Evolutionary conservation across 352 stramenopile genomes (phyloP), one percentile per base, ranked within the genome.

Genomic region (Pythium myriotylum): DNA sequence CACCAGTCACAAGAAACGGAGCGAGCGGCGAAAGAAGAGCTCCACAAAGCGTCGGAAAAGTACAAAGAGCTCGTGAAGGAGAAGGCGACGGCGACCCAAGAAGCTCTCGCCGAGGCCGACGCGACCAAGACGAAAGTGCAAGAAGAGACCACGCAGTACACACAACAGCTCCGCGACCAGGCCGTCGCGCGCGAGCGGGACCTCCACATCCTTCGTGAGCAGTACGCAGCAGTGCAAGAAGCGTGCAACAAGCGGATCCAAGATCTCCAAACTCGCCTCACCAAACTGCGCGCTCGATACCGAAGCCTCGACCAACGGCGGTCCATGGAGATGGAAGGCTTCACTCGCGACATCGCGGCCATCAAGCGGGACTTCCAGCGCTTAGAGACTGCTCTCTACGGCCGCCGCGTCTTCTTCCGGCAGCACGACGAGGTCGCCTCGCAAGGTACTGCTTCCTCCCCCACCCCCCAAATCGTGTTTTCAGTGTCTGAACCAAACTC

Each of bases 301-400:
- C 78, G 67, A 2, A 82, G 63, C 51, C 54, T 94, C 7, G 84
- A 92, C 50, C 85, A 78, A 22, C 70, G 86, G 17, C 74, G 86
- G 12, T 73, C 80, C 2, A 88, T 94, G 81, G 86, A 94, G 55
- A 92, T 92, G 82, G 86, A 94, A 45, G 86, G 84, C 0, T 94
- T 94, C 59, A 87, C 79, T 17, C 65, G 83, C 6, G 85, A 92
- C 41, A 59, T 94, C 20, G 70, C 74, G 0, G 67, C 67, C 26
- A 60, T 92, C 29, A 89, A 85, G 64, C 66, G 79, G 2, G 74
- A 92, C 61, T 59, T 91, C 17, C 79, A 91, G 56, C 86, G 87
- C 39, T 68, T 94, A 19, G 85, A 94, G 50, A 73, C 84, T 22
- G 75, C 85, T 55, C 71, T 88, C 13, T 92, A 92, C 33, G 82